Conservation (phyloP, 192 early-diverging fungal species). For the Coemansia sp. region DNA sequence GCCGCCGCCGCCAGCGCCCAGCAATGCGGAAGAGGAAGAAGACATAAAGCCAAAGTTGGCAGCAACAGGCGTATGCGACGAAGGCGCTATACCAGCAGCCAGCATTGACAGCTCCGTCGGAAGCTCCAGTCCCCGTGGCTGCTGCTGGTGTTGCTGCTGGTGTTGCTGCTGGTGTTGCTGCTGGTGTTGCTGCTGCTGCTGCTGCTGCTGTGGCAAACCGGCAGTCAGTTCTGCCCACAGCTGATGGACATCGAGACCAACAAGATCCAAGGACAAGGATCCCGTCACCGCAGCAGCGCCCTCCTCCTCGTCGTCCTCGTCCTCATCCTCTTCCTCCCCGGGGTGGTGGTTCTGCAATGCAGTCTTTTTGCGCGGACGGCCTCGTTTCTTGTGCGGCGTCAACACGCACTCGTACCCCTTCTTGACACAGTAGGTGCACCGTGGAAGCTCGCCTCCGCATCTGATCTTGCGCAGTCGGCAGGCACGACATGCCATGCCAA, state of each 20-base stretch:
- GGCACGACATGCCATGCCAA: constrained; percentile 49
- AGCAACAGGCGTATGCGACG: not conserved
- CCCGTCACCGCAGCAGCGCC: not conserved
- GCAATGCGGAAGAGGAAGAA: constrained; percentile 12
- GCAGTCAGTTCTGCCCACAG: constrained; percentile 45
- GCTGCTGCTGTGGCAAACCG: too few species aligned
- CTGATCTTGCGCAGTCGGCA: constrained; percentile 50
- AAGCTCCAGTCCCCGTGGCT: constrained; percentile 25
- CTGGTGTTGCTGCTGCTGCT: too few species aligned
- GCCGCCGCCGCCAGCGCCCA: not conserved
- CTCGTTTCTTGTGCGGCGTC: constrained; percentile 50
- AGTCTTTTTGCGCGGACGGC: constrained; percentile 39
- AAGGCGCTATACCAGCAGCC: constrained; percentile 11
- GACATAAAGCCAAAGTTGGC: constrained; percentile 4
- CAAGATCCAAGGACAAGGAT: too few species aligned
- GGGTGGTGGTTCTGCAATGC: too few species aligned
- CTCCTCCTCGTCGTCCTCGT: not conserved
- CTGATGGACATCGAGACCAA: constrained; percentile 28
- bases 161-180: too few species aligned
- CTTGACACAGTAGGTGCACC: constrained; percentile 49
- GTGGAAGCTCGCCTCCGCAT: constrained; percentile 48
- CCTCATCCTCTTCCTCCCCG: not conserved
- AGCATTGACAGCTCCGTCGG: constrained; percentile 33
- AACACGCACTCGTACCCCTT: constrained; percentile 43
- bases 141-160: too few species aligned